Base-by-base conservation (phyloP, 257 asterid species). In the Solanum neorickii region DNA sequence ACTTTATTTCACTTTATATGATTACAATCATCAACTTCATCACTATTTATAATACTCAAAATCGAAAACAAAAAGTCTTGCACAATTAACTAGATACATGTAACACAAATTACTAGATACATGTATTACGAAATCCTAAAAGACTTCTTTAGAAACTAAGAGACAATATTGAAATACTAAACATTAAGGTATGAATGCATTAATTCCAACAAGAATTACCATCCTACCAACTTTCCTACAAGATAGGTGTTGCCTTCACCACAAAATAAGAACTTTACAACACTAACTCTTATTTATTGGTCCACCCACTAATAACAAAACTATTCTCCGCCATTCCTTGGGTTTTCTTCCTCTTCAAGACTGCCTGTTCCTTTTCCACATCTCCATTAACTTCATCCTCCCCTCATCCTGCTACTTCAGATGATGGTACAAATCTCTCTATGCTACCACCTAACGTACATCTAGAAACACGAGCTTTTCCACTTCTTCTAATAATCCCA, bases 221-320 rank as follows among this genome's bases (percentile, higher is more conserved):
- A 96, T 93, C 91, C 76, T 92, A 39, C 97, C 91, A 76, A 96
- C 98, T 90, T 92, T 91, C 94, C 95, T 96, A 96, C 90, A 96
- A 96, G 25, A 89, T 94, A 88, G 98, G 99, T 2, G 98, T 95
- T 33, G 98, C 98, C 91, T 91, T 95, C 60, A 92, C 95, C 13
- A 94, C 89, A 88, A 94, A 94, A 91, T 95, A 96, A 85, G 98
- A 98, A 66, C 88, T 92, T 75, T 88, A 92, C 87, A 96, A 88
- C 3, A 93, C 94, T 85, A 88, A 18, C 68, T 94, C 99, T 91
- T 96, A 98, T 82, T 96, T 93, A 86, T 85, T 69, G 9, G 91
- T 96, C 98, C 99, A 96, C 86, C 96, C 98, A n/a, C 82, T 86
- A 47, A 74, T 85, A 87, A 52, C 42, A 87, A 46, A 37, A 68